These are phyloP conservation scores for Aspergillus bombycis DNA, from an alignment of 2,329 filamentous ascomycete genomes.

Conservation along the genomic window DNA sequence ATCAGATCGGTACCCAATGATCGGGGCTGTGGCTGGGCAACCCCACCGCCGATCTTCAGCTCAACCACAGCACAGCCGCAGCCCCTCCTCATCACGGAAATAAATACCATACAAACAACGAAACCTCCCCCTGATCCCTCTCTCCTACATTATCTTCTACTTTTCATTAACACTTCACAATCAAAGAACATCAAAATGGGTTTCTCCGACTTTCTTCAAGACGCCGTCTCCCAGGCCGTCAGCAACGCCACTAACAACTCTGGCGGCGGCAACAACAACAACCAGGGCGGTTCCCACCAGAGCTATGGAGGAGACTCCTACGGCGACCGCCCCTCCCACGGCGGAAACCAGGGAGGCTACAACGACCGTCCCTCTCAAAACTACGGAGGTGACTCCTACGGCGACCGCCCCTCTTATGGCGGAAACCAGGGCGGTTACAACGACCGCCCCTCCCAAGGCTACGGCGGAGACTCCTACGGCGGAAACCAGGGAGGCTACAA, in stretches of 20 bases:
- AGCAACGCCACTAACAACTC: background rate
- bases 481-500: background rate
- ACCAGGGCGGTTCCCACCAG: background rate
- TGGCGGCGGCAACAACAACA: background rate
- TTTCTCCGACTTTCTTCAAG: conserved; percentile 23
- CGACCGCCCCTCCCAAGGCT: background rate
- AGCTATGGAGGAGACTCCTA: background rate
- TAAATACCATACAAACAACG: conserved; percentile 5
- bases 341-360: background rate
- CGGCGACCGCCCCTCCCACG: background rate
- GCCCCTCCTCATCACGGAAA: conserved; percentile 13
- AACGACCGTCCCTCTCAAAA: background rate
- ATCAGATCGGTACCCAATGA: background rate
- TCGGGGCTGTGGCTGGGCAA: conserved; percentile 1
- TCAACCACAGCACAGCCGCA: conserved; percentile 16
- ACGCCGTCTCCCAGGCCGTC: conserved; percentile 12
- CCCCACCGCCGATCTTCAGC: conserved; percentile 5
- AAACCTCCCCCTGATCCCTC: background rate
- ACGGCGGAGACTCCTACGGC: background rate
- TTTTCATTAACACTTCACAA: background rate
- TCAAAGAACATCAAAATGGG: conserved; percentile 24
- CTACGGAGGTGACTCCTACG: background rate
- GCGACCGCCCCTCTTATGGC: background rate
- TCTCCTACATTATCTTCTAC: background rate
- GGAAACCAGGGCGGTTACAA: background rate